These are phyloP conservation scores for Exophiala alcalophila DNA, from an alignment of 2,329 filamentous ascomycete genomes.

Conservation along the genomic window DNA sequence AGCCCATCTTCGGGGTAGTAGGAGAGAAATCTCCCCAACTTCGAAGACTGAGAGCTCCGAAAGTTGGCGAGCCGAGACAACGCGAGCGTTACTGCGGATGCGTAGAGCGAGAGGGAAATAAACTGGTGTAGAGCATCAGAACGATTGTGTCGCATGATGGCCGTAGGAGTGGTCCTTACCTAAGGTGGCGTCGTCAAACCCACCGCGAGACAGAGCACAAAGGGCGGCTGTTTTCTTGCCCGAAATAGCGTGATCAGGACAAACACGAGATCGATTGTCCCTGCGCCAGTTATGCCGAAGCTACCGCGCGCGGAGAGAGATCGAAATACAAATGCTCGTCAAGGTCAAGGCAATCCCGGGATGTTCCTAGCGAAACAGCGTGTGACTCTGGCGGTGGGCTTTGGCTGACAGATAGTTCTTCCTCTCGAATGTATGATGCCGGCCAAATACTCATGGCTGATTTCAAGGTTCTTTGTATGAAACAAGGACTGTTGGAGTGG, in stretches of 20 bases:
- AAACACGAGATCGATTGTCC: slow-evolving; percentile 11
- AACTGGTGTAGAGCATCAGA: slow-evolving; percentile 3
- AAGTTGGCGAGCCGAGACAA: too few species aligned
- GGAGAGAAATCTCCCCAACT: not conserved
- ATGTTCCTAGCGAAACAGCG: slow-evolving; percentile 22
- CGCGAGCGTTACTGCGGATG: too few species aligned
- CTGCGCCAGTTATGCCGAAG: slow-evolving; percentile 14
- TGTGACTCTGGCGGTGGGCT: slow-evolving; percentile 29
- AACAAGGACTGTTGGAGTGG: slow-evolving; percentile 24
- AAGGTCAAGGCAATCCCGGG: slow-evolving; percentile 18
- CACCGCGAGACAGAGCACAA: slow-evolving; percentile 25
- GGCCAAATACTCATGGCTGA: slow-evolving; percentile 26
- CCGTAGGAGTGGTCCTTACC: slow-evolving; percentile 5
- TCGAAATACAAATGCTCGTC: slow-evolving; percentile 19
- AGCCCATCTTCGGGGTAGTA: slow-evolving; percentile 18
- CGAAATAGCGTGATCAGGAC: slow-evolving; percentile 16
- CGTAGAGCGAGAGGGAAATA: not conserved
- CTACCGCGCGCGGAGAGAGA: slow-evolving; percentile 8
- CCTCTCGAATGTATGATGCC: slow-evolving; percentile 12
- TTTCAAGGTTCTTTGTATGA: slow-evolving; percentile 5
- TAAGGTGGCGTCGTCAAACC: slow-evolving; percentile 15
- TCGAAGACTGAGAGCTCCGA: not conserved
- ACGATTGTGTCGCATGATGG: slow-evolving; percentile 1
- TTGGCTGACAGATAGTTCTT: slow-evolving; percentile 22
- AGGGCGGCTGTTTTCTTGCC: slow-evolving; percentile 14